Evolutionary conservation across 2,329 filamentous ascomycete species (phyloP).

Genomic region (Dactylonectria estremocensis): DNA sequence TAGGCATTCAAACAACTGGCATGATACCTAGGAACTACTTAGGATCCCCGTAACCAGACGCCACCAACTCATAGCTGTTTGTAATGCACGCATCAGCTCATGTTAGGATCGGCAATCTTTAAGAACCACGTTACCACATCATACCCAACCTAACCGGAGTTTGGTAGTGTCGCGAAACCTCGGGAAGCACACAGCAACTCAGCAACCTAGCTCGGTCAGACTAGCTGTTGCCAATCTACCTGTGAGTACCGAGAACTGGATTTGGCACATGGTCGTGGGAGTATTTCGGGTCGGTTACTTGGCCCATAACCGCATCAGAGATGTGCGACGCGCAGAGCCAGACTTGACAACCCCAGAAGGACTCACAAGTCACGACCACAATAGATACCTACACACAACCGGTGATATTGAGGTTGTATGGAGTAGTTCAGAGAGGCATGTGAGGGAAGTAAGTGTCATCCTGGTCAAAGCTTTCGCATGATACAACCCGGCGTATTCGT

Average conservation of each 20-base stretch:
- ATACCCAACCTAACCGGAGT: neutral
- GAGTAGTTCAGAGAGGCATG: neutral
- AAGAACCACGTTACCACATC: neutral
- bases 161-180: neutral
- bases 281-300: too few relatives aligned
- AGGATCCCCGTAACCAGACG: neutral
- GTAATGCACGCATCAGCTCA: neutral
- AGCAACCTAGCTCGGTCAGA: too few relatives aligned
- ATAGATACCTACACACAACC: too few relatives aligned
- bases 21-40: neutral
- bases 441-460: neutral
- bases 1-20: neutral
- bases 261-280: too few relatives aligned
- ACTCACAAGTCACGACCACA: too few relatives aligned
- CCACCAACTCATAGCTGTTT: neutral
- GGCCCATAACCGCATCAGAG: too few relatives aligned
- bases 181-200: neutral
- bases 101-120: too few relatives aligned
- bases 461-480: neutral
- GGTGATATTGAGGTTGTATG: too few relatives aligned
- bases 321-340: too few relatives aligned
- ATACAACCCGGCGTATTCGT: neutral
- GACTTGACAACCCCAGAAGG: too few relatives aligned
- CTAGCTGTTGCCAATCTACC: neutral
- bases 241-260: neutral